Base-by-base conservation (phyloP, 2,329 filamentous ascomycete genomes). In the Epichloe hybrida region DNA sequence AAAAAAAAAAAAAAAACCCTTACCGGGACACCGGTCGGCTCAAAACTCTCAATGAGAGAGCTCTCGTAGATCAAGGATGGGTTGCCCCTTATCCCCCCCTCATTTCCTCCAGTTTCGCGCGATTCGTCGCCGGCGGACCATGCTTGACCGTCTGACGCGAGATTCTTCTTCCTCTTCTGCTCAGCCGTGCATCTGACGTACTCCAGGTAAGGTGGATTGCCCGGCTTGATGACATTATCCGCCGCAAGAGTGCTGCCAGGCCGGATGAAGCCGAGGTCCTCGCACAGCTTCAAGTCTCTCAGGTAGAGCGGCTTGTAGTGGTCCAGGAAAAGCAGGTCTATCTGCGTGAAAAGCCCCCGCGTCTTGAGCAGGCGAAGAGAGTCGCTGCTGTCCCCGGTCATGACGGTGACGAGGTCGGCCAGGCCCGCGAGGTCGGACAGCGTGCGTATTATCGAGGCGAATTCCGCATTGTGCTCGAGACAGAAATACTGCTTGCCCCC, bases 251-350 rank as follows among this genome's bases (percentile, higher is more conserved):
- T 74, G 1, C 76, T 76, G 0, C 85, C 85, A 0, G 75, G 72
- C 0, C 69, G 71, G 3, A 93, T 71, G 37, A 91, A 63, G 0
- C 74, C 75, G 5, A 90, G 68, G 39, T 84, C 74, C 67, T 93
- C 87, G 61, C 83, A 87, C 0, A 89, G 73, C 67, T 88, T 88
- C 54, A 91, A 66, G 58, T 93, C 88, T 0, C 77, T 74, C 1
- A 77, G 79, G 62, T 91, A 93, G 0, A 81, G 77, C 0, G 84
- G 83, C 65, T 91, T 90, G 66, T 84, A 83, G 64, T 93, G 87
- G 59, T 93, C 88, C 37, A 93, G 69, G 64, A 93, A 91, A 64
- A 89, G 70, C 39, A 90, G 67, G 58, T 88, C 84, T 53, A 89
- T 78, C 44, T 75, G 72, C 23, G 71, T 65, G 23, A 89, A 62